Conservation (phyloP, 192 early-diverging fungal species). For the Powellomyces hirtus region DNA sequence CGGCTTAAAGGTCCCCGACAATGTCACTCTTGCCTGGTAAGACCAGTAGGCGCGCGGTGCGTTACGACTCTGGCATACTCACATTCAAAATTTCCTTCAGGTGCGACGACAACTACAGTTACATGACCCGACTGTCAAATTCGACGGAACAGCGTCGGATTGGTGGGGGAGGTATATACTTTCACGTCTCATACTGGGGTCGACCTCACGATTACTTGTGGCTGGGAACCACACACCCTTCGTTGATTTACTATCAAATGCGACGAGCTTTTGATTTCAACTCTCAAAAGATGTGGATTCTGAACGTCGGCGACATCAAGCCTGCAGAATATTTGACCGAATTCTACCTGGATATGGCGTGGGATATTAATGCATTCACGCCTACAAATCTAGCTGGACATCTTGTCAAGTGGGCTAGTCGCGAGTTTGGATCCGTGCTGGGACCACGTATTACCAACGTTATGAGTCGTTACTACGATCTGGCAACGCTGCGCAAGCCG, state of each 20-base stretch:
- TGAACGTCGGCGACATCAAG: slow-evolving; percentile 32
- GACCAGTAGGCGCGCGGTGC: too few relatives aligned
- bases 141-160: background rate
- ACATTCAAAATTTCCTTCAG: too few relatives aligned
- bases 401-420: background rate
- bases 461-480: background rate
- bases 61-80: too few relatives aligned
- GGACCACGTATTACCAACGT: background rate
- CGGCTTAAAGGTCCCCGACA: slow-evolving; percentile 13
- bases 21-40: slow-evolving; percentile 21
- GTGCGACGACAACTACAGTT: slow-evolving; percentile 24
- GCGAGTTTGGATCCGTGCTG: background rate
- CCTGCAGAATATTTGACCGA: slow-evolving; percentile 11
- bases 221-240: slow-evolving; percentile 11
- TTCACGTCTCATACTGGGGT: slow-evolving; percentile 24
- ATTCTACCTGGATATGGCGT: slow-evolving; percentile 30
- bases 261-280: slow-evolving; percentile 1
- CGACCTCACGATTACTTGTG: slow-evolving; percentile 17
- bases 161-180: slow-evolving; percentile 25
- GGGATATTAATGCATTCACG: background rate
- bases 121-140: slow-evolving; percentile 21
- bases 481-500: background rate
- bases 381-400: background rate
- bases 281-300: slow-evolving; percentile 11
- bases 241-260: slow-evolving; percentile 25